Evolutionary conservation across 805 yeast genomes (phyloP).

Genomic region (Myxozyma geophila): DNA sequence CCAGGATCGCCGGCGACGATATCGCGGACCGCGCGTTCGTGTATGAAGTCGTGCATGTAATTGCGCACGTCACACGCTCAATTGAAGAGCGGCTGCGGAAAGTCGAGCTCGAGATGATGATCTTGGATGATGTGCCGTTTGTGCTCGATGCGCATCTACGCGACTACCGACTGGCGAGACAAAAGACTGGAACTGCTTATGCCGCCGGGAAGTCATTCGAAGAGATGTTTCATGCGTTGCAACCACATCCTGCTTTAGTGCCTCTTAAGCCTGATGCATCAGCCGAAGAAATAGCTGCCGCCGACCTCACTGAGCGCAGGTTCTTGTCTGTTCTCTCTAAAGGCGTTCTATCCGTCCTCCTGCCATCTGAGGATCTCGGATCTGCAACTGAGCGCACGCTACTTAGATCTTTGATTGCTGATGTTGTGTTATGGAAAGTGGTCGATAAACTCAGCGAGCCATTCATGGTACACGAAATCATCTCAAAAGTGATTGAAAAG

Average conservation of each 20-base stretch:
- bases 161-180: slow-evolving; percentile 42
- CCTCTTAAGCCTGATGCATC: slow-evolving; percentile 15
- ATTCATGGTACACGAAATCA: slow-evolving; percentile 56
- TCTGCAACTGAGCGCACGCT: slow-evolving; percentile 50
- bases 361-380: slow-evolving; percentile 51
- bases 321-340: slow-evolving; percentile 48
- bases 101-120: slow-evolving; percentile 46
- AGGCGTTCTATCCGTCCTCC: slow-evolving; percentile 45
- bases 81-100: slow-evolving; percentile 44
- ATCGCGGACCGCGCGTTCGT: slow-evolving; percentile 50
- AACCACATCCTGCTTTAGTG: slow-evolving; percentile 47
- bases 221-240: slow-evolving; percentile 45
- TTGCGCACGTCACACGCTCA: slow-evolving; percentile 50
- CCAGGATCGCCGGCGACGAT: slow-evolving; percentile 43
- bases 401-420: slow-evolving; percentile 50
- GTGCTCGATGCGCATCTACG: slow-evolving; percentile 49
- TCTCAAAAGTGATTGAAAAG: slow-evolving; percentile 41
- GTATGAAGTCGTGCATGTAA: slow-evolving; percentile 48
- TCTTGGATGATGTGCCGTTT: slow-evolving; percentile 54
- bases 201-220: slow-evolving; percentile 45
- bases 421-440: slow-evolving; percentile 50
- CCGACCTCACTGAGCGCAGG: slow-evolving; percentile 39
- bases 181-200: slow-evolving; percentile 43
- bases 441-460: slow-evolving; percentile 55
- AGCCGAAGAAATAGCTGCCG: neutral